Evolutionary conservation across 179 eudicot genomes (phyloP).

Genomic region (Spinacia oleracea): DNA sequence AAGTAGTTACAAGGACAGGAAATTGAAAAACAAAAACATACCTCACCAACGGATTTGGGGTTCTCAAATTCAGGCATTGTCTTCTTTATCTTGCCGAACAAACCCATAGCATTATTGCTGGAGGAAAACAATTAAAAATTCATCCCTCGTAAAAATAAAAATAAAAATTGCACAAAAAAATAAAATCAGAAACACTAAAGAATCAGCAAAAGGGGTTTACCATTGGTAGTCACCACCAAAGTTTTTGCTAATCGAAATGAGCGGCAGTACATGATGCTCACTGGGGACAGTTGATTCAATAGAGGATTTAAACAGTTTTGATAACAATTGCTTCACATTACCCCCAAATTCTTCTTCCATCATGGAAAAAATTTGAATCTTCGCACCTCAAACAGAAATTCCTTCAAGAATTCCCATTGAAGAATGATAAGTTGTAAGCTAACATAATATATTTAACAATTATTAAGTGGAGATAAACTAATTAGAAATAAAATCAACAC

Average conservation of each 20-base stretch:
- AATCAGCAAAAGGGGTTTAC: slow-evolving; percentile 26
- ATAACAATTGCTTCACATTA: slow-evolving; percentile 57
- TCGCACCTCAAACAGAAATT: too few species aligned
- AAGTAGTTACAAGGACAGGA: too few species aligned
- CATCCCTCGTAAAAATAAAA: too few species aligned
- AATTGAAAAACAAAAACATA: slow-evolving; percentile 7
- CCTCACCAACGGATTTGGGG: slow-evolving; percentile 72
- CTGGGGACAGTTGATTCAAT: slow-evolving; percentile 52
- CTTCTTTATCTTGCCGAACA: slow-evolving; percentile 56
- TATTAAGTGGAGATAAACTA: too few species aligned
- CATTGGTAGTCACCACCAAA: slow-evolving; percentile 88
- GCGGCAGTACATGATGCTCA: slow-evolving; percentile 46
- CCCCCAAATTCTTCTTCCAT: slow-evolving; percentile 26
- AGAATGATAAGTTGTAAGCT: too few species aligned
- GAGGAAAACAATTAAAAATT: not conserved
- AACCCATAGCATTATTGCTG: slow-evolving; percentile 86
- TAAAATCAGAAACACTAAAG: not conserved
- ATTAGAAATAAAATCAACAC: too few species aligned
- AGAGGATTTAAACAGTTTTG: slow-evolving; percentile 50
- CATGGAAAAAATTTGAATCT: too few species aligned
- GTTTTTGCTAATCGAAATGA: slow-evolving; percentile 46
- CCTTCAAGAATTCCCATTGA: too few species aligned
- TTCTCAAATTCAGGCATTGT: slow-evolving; percentile 51
- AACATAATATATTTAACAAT: too few species aligned
- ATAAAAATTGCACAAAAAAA: not conserved